Evolutionary conservation across 345 rosid genomes (phyloP), one percentile per base, ranked within the genome.

Genomic region (Reutealis trisperma): DNA sequence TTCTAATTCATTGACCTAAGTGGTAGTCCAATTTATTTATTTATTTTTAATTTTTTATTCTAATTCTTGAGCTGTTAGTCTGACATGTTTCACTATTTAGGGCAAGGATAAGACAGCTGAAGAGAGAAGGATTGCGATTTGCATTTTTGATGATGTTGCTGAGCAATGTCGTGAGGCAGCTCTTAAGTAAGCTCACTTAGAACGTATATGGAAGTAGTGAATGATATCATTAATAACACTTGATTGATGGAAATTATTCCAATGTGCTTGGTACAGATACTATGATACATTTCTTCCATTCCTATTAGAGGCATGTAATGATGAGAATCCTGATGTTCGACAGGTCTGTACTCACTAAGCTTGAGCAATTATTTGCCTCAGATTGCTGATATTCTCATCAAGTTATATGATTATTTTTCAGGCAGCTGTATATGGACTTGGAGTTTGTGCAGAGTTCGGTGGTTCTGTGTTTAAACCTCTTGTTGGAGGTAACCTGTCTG

Each of bases 351-450:
- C 41, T 55, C 4, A 27, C 75, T 59, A 37, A 66, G 19, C 37
- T 68, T 59, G 72, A 69, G 54, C 62, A 37, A 15, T 75, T 75
- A 18, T 65, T 6, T 70, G 59, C 68, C 57, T 77, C 25, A 16
- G 70, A 60, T 75, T 57, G 18, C 57, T 12, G 16, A 22, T 64
- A 2, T 62, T 61, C 63, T 24, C 42, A 72, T 82, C 74, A 42
- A 47, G 30, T 69, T 78, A 14, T 71, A 52, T 82, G 32, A 44
- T 63, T 72, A 16, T 73, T 76, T 79, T 84, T 75, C 90, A 94
- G 98, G 99, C 99, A 49, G 99, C 99, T 5, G 99, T 96, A 30
- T 96, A 96, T 81, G 99, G 99, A 75, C 94, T 96, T 68, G 99
- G 99, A 82, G 98, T 96, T 71, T 96, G 99, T 90, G 97, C 98